Base-by-base conservation (phyloP, 305 asterid genomes). In the Fraxinus xanthoxyloides region DNA sequence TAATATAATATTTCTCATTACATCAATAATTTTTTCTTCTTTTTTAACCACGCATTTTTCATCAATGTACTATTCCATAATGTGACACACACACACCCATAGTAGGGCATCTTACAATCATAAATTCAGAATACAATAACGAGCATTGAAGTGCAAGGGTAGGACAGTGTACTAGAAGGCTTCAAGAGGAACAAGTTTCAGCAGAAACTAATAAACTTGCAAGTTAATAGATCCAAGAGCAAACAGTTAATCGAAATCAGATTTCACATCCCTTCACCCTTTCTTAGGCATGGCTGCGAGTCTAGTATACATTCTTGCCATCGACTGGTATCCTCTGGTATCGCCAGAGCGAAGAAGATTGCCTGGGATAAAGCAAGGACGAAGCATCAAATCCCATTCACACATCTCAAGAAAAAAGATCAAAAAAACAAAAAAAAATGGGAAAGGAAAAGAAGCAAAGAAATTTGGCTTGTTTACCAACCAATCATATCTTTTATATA, bases 271-370 rank as follows among this genome's bases (percentile, higher is more conserved):
- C 34, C 15, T 59, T 90, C 87, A 93, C n/a, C 98, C 95, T 84
- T 92, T 92, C 89, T 93, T 95, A 80, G 97, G 93, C 97, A 91
- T 92, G 83, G 98, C 98, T 36, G 98, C 98, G 80, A 95, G 98
- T 85, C 97, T 87, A 43, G 98, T 92, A 70, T 94, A 94, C 98
- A 94, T 94, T 88, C 90, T 91, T 81, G 99, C 97, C 99, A 95
- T 95, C 40, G 97, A 92, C 59, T 95, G 97, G 90, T 76, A 95
- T 59, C 98, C 99, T 85, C 97, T 89, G 32, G 89, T 78, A 77
- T 95, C 98, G 38, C 98, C 98, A 3, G 98, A 90, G 0, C 98
- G 94, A 34, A 95, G 97, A 84, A 93, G 99, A 86, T 95, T 95
- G 54, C 98, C 98, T 95, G 77, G 3, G 36, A 51, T 76, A 72